Percentiles rank a stretch among this genome's conserved stretches.
These are phyloP conservation scores for Inosperma sp. DNA, from an alignment of 768 basidiomycete genomes.

Conservation along the genomic window DNA sequence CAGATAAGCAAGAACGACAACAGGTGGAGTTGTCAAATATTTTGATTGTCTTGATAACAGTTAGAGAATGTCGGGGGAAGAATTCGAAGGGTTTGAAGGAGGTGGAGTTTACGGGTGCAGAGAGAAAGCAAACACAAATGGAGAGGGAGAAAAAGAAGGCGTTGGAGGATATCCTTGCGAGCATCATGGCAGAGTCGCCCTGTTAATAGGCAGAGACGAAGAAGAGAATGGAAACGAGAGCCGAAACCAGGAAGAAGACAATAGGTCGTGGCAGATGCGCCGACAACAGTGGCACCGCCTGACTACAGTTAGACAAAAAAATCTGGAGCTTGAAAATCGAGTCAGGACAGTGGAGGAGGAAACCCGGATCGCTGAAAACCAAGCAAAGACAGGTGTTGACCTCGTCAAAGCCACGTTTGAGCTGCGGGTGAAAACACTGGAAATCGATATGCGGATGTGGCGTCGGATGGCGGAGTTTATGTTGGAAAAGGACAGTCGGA, in stretches of 20 bases:
- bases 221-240: background rate
- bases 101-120: background rate
- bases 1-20: background rate
- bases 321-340: conserved; percentile 45
- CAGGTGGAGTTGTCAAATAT: conserved; percentile 39
- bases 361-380: conserved; percentile 54
- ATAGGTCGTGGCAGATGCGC: conserved; percentile 16
- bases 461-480: conserved; percentile 45
- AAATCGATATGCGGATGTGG: conserved; percentile 46
- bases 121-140: too few species aligned
- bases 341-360: too few species aligned
- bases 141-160: conserved; percentile 13
- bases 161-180: background rate
- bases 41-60: conserved; percentile 51
- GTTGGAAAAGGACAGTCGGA: conserved; percentile 52
- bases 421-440: conserved; percentile 41
- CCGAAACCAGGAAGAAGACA: background rate
- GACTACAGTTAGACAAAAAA: conserved; percentile 42
- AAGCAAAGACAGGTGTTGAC: conserved; percentile 51
- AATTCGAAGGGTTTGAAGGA: background rate
- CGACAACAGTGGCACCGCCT: conserved; percentile 20
- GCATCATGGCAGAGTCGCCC: background rate
- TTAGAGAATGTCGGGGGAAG: conserved; percentile 9
- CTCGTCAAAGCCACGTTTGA: conserved; percentile 49
- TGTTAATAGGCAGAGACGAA: background rate